phyloP scores from a whole-genome alignment of 768 basidiomycete genomes.

The Hygrophoropsis aurantiaca region DNA sequence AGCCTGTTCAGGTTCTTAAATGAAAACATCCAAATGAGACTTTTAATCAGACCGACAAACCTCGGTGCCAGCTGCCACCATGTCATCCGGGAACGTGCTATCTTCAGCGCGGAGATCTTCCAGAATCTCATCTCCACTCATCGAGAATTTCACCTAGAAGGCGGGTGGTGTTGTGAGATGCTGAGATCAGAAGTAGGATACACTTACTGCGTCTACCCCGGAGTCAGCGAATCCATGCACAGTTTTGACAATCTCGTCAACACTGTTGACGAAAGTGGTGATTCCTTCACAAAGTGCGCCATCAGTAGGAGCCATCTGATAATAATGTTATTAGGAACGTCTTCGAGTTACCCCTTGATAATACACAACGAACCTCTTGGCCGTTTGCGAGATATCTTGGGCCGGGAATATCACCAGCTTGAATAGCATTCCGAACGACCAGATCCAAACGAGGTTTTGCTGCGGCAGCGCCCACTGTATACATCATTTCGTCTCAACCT shows the following conservation, averaged over 20 bases:
- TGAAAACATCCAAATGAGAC: neutral
- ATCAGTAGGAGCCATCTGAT: constrained; percentile 28
- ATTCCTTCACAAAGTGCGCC: constrained; percentile 32
- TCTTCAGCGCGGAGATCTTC: constrained; percentile 34
- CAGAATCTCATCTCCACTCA: constrained; percentile 38
- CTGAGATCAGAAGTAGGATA: neutral
- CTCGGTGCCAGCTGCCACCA: constrained; percentile 34
- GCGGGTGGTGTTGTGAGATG: neutral
- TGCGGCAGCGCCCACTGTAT: constrained; percentile 34
- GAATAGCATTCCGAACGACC: constrained; percentile 34
- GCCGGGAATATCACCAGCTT: constrained; percentile 32
- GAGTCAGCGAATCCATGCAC: constrained; percentile 24
- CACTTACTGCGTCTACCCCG: constrained; percentile 20
- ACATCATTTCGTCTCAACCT: neutral
- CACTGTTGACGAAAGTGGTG: constrained; percentile 29
- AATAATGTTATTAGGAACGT: neutral
- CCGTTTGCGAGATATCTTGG: constrained; percentile 36
- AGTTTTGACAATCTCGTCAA: constrained; percentile 26
- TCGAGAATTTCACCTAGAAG: constrained; percentile 32
- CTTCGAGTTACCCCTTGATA: too few species aligned
- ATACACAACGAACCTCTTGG: constrained; percentile 25
- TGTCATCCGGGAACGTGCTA: constrained; percentile 33
- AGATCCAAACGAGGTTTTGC: constrained; percentile 33
- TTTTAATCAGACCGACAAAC: neutral
- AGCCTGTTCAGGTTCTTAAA: constrained; percentile 7